Conservation (phyloP, 2,329 filamentous ascomycete genomes). For the Arachnopeziza araneosa region DNA sequence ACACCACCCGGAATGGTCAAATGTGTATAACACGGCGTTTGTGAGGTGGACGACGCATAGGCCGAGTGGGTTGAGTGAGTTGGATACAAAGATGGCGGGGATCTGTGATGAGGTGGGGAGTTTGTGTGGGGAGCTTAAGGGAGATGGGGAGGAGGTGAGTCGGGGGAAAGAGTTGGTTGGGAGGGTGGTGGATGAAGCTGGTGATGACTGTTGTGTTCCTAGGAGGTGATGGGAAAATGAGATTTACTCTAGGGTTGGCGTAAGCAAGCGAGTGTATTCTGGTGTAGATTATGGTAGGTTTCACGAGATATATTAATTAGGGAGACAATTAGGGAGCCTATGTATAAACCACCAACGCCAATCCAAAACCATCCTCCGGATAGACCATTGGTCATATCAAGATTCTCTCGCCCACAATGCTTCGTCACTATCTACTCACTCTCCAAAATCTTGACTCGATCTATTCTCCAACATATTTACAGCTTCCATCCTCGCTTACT, state of each 20-base stretch:
- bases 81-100: conserved; percentile 56
- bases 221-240: neutral
- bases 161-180: conserved; percentile 39
- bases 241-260: too few species aligned
- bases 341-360: neutral
- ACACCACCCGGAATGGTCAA: conserved; percentile 74
- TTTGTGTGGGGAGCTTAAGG: conserved; percentile 48
- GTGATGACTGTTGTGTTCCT: conserved; percentile 50
- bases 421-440: neutral
- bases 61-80: conserved; percentile 57
- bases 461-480: conserved; percentile 11
- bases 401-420: neutral
- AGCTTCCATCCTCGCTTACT: conserved; percentile 14
- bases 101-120: conserved; percentile 55
- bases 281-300: neutral
- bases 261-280: neutral
- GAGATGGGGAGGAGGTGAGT: conserved; percentile 21
- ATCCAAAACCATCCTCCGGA: neutral
- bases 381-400: neutral
- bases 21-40: conserved; percentile 66
- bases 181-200: conserved; percentile 33
- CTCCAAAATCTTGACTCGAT: neutral
- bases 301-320: neutral
- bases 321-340: neutral
- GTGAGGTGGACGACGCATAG: conserved; percentile 71